Conservation (phyloP, 1,139 yeast species). For the Zygoascus hellenicus region DNA sequence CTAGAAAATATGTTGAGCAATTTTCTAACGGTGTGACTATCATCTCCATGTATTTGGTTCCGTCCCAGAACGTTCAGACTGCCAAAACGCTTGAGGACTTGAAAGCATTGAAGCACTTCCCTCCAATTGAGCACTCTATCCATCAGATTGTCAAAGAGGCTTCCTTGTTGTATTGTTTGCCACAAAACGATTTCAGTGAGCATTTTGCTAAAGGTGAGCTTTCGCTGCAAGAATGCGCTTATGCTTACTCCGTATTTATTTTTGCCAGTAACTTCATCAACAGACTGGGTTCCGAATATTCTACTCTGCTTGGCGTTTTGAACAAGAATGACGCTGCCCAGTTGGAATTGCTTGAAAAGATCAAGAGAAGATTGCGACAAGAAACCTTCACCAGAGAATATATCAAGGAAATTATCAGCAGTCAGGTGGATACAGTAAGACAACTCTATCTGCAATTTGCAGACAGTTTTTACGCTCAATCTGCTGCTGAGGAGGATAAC, state of each 20-base stretch:
- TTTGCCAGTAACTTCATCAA: conserved; percentile 92
- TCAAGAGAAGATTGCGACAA: conserved; percentile 85
- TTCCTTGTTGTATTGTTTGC: conserved; percentile 83
- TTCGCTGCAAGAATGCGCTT: conserved; percentile 89
- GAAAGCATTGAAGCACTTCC: conserved; percentile 34
- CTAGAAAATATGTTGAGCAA: conserved; percentile 91
- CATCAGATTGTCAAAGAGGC: conserved; percentile 94
- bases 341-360: conserved; percentile 64
- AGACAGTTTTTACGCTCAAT: conserved; percentile 75
- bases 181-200: conserved; percentile 74
- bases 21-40: conserved; percentile 85
- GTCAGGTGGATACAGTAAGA: conserved; percentile 66
- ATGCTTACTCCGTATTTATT: conserved; percentile 90
- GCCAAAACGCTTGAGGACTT: conserved; percentile 32
- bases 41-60: conserved; percentile 77
- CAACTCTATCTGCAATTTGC: conserved; percentile 91
- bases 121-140: conserved; percentile 63
- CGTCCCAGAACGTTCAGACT: conserved; percentile 40
- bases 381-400: conserved; percentile 89
- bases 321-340: conserved; percentile 59
- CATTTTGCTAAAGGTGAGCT: conserved; percentile 70
- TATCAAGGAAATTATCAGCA: conserved; percentile 69
- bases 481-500: conserved; percentile 50
- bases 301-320: conserved; percentile 58
- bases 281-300: conserved; percentile 88